A percentile compares a stretch with the other conserved stretches of the same genome.
phyloP scores from a whole-genome alignment of 306 rosid species.

The Citrullus amarus region DNA sequence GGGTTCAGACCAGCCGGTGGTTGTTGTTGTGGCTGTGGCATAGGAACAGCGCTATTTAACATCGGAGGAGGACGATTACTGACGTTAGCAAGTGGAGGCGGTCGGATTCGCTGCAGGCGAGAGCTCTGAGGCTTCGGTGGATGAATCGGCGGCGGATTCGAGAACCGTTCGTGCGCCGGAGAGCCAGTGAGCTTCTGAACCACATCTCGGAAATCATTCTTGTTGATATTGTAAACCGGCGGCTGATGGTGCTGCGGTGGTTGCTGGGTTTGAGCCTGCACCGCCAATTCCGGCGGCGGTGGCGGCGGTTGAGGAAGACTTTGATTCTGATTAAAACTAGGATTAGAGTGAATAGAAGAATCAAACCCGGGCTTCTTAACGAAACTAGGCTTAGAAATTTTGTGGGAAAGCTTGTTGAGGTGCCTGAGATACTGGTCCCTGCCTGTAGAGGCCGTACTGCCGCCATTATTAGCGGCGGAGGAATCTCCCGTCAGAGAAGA shows the following conservation, averaged over 20 bases:
- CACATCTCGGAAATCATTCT: constrained; percentile 84
- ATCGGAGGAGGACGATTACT: constrained; percentile 48
- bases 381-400: constrained; percentile 61
- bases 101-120: constrained; percentile 89
- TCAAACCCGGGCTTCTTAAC: constrained; percentile 36
- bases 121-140: constrained; percentile 75
- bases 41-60: constrained; percentile 22
- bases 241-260: constrained; percentile 70
- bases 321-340: constrained; percentile 11
- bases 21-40: constrained; percentile 9
- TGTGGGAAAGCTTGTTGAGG: constrained; percentile 86
- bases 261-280: constrained; percentile 11
- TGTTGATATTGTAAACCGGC: constrained; percentile 94
- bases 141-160: constrained; percentile 58
- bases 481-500: constrained; percentile 29
- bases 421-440: constrained; percentile 61
- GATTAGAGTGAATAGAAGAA: constrained; percentile 1
- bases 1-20: constrained; percentile 14
- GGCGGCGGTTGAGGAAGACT: constrained; percentile 8
- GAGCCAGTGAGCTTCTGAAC: constrained; percentile 97
- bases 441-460: constrained; percentile 2
- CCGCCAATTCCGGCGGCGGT: neutral
- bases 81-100: constrained; percentile 76
- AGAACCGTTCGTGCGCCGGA: constrained; percentile 77
- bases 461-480: neutral